A percentile compares a stretch with the other conserved stretches of the same genome.
Evolutionary conservation across 768 basidiomycete species (phyloP).

Genomic region (Lactarius vividus): DNA sequence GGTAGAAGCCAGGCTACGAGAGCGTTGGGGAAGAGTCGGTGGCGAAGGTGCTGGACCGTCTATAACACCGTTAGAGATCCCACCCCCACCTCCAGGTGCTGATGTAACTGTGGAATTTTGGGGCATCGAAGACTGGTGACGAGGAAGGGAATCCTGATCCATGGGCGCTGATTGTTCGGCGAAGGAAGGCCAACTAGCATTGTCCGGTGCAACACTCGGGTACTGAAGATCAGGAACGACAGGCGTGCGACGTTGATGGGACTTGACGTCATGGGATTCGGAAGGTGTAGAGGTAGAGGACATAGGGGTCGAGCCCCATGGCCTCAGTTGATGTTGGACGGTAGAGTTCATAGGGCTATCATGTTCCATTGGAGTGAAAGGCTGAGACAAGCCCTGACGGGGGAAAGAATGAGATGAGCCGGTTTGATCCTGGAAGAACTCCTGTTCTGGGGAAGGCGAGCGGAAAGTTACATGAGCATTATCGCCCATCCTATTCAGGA

Average conservation of each 20-base stretch:
- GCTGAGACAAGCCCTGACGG: neutral
- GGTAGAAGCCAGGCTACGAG: neutral
- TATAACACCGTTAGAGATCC: neutral
- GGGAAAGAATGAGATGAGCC: neutral
- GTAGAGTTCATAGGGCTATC: neutral
- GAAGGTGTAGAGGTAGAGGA: neutral
- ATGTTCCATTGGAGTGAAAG: neutral
- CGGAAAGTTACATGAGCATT: neutral
- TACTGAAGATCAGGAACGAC: conserved; percentile 21
- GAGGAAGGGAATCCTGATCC: neutral
- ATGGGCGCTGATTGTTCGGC: neutral
- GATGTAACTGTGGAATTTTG: neutral
- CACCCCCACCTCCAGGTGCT: neutral
- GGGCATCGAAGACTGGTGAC: neutral
- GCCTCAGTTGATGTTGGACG: neutral
- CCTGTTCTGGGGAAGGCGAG: neutral
- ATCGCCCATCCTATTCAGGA: conserved; percentile 15
- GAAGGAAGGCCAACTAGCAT: neutral
- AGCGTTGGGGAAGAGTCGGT: neutral
- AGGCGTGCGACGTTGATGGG: neutral
- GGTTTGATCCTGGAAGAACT: neutral
- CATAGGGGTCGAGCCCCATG: neutral
- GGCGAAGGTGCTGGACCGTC: neutral
- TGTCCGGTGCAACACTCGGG: neutral
- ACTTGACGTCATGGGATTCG: neutral